A percentile compares a stretch with the other conserved stretches of the same genome.
phyloP scores from a whole-genome alignment of 164 flowering plant genomes.

The Stephania japonica region DNA sequence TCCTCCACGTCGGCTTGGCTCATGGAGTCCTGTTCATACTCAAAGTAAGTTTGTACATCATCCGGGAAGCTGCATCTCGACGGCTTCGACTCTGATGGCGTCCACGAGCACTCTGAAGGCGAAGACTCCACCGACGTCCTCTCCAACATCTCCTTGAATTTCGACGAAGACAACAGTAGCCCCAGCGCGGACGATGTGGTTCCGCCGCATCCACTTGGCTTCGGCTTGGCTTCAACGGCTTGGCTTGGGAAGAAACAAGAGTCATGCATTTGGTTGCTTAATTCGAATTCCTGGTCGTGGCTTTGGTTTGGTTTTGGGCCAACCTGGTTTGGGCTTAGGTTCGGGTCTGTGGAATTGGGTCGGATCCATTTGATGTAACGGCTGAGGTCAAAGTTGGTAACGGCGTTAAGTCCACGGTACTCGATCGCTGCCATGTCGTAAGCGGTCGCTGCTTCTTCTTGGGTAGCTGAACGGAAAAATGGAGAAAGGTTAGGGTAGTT shows the following conservation, averaged over 20 bases:
- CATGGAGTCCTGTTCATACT: constrained; percentile 13
- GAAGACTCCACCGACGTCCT: constrained; percentile 22
- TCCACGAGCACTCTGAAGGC: constrained; percentile 21
- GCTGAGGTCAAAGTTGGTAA: constrained; percentile 58
- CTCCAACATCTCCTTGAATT: constrained; percentile 70
- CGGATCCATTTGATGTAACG: constrained; percentile 62
- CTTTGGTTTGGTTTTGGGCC: neutral
- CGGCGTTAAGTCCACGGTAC: constrained; percentile 49
- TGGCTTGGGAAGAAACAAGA: constrained; percentile 8
- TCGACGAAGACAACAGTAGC: constrained; percentile 50
- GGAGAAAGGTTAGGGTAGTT: constrained; percentile 15
- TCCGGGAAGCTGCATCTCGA: constrained; percentile 54
- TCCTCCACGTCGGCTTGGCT: constrained; percentile 13
- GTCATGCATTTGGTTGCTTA: constrained; percentile 8
- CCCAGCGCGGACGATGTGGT: constrained; percentile 47
- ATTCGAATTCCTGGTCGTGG: neutral
- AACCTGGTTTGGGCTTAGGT: constrained; percentile 2
- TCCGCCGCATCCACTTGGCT: neutral
- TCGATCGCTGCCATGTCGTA: constrained; percentile 61
- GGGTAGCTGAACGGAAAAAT: constrained; percentile 42
- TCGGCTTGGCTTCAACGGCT: neutral
- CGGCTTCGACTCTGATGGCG: constrained; percentile 31
- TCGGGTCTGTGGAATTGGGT: neutral
- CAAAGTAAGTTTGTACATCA: constrained; percentile 60
- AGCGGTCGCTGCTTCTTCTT: constrained; percentile 42